Conservation (phyloP, 306 rosid species). For the Quercus agrifolia region DNA sequence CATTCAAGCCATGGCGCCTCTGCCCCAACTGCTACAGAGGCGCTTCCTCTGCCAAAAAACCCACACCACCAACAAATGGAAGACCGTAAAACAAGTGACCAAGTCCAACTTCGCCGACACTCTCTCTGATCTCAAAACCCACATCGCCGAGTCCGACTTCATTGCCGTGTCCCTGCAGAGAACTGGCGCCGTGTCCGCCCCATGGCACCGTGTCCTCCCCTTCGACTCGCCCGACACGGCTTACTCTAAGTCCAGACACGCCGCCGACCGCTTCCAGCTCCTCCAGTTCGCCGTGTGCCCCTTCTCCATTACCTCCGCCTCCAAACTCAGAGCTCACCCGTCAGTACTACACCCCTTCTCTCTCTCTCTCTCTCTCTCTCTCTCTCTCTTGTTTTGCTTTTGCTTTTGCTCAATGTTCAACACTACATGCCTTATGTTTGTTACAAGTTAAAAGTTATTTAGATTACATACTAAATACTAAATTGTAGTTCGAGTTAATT, state of each 20-base stretch:
- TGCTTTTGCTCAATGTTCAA: too few relatives aligned
- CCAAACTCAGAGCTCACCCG: conserved; percentile 70
- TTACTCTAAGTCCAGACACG: conserved; percentile 58
- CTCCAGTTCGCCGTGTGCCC: conserved; percentile 89
- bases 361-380: too few relatives aligned
- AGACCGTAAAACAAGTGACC: conserved; percentile 74
- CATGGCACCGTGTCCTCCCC: conserved; percentile 66
- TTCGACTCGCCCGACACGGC: conserved; percentile 64
- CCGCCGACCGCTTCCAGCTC: conserved; percentile 75
- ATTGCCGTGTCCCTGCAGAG: conserved; percentile 62
- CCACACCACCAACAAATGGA: conserved; percentile 36
- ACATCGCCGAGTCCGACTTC: conserved; percentile 58
- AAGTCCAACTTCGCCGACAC: conserved; percentile 56
- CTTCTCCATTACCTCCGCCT: conserved; percentile 47
- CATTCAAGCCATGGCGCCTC: conserved; percentile 13
- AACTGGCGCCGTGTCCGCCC: conserved; percentile 60
- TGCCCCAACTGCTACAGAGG: conserved; percentile 27
- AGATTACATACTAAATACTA: too few relatives aligned
- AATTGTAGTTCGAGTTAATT: too few relatives aligned
- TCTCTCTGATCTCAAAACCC: conserved; percentile 46
- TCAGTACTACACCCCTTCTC: conserved; percentile 24
- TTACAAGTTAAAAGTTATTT: too few relatives aligned
- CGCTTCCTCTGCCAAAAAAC: conserved; percentile 41
- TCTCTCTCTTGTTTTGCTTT: too few relatives aligned
- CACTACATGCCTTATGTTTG: too few relatives aligned